Base-by-base conservation (phyloP, 1,284 basidiomycete genomes). In the Melampsora abietis-canadensis region DNA sequence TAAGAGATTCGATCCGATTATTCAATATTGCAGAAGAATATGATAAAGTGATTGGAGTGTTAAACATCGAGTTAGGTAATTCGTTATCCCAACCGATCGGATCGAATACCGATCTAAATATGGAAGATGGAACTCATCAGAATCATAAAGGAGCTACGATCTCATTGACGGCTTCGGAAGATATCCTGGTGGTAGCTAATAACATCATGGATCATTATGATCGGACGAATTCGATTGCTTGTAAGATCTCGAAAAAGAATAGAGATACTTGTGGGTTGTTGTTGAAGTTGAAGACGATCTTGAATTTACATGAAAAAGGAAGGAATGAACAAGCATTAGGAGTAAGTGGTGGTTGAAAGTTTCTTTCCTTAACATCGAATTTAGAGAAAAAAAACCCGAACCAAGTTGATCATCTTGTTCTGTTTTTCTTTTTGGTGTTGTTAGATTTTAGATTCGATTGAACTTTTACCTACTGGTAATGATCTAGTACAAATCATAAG, bases 1-100 rank as follows among this genome's bases (percentile, higher is more conserved):
- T 91, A 59, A 86, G 89, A 5, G 93, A 98, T 81, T 93, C 94
- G 1, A 94, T 98, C 83, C 90, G 95, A 82, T 84, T 99, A 62
- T 98, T 93, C 84, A 95, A 98, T 83, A 88, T 98, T 47, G 93
- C 94, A 0, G 91, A 92, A 48, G 92, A 96, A 77, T 94, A 94
- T 81, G 85, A 88, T 66, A 92, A 90, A 37, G 95, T 98, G 63
- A 87, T 98, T 51, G 85, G 88, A 8, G 92, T 92, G 76, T 88
- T 98, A 59, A 93, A 92, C 57, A 88, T 89, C 74, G 91, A 93
- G 3, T 85, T 99, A 0, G 93, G 94, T n/a, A 90, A 89, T 79
- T 89, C 90, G 0, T 85, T 95, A 59, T 85, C 88, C 4, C 87
- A 89, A 78, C 87, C 89, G 0, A 34, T 77, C 31, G 57, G 61